Evolutionary conservation across 2,329 filamentous ascomycete species (phyloP), one percentile per base, ranked within the genome.

Genomic region (Chaetomiaceae sp.): DNA sequence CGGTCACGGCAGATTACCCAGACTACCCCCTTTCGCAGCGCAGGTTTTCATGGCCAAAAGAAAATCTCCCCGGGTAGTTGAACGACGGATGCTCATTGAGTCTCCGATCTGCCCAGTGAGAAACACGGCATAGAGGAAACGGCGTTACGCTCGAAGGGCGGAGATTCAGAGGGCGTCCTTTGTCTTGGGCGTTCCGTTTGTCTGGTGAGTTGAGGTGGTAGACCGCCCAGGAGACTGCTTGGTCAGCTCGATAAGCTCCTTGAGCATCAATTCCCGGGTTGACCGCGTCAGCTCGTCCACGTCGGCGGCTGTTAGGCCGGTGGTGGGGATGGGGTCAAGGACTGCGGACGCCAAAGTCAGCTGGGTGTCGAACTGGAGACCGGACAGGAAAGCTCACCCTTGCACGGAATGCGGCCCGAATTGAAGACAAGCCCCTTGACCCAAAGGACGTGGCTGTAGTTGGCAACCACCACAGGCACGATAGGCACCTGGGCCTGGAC

Each of bases 401-500:
- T 89, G 51, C 89, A 73, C 11, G 86, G 86, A 50, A 97, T 81
- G 35, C 67, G 74, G 35, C 86, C 86, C 1, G 79, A 66, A 36
- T 77, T 79, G 61, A 91, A 91, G 33, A 78, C 70, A 56, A 78
- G 62, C 36, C 72, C 71, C 67, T 82, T 81, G 56, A 82, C 66
- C 58, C 79, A 81, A 53, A 90, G 68, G 27, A 90, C 62, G 62
- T 88, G 78, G 57, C 83, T 83, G 65, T 91, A 91, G 68, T 89
- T 90, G 62, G 86, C 85, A 24, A 81, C 78, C 38, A 89, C 84
- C 29, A 94, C 77, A 0, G 93, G 93, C 3, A 98, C 84, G 58
- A 98, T 87, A 20, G 90, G 90, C 6, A 96, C 93, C 55, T 88
- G 86, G 2, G 91, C 91, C 73, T 97, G 87, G 17, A 98, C 80